phyloP scores from a whole-genome alignment of 306 rosid species.

The Lathyrus oleraceus region DNA sequence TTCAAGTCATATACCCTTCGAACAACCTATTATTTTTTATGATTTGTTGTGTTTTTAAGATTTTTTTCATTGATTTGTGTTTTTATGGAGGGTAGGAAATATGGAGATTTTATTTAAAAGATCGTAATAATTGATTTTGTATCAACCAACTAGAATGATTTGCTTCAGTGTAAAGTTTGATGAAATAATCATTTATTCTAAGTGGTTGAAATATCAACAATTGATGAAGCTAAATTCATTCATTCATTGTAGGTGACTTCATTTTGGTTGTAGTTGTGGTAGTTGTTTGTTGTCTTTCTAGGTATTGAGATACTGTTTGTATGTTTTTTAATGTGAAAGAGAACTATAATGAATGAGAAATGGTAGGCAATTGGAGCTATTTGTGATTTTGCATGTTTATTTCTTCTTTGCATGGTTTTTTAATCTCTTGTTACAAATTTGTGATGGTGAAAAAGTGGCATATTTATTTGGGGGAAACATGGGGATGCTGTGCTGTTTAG shows the following conservation, averaged over 20 bases:
- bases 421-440: background rate
- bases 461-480: background rate
- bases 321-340: background rate
- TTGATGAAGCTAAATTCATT: background rate
- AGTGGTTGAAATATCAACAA: background rate
- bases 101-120: background rate
- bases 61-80: background rate
- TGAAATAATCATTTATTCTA: background rate
- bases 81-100: background rate
- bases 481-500: slow-evolving; percentile 23
- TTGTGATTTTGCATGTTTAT: background rate
- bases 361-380: background rate
- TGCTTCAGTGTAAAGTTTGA: background rate
- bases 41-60: background rate
- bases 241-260: background rate
- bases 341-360: background rate
- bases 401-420: background rate
- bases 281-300: background rate
- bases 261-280: background rate
- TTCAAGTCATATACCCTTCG: background rate
- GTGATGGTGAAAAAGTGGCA: background rate
- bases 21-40: background rate
- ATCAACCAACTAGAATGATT: background rate
- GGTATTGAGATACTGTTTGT: background rate
- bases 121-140: background rate